Conservation (phyloP, 345 rosid genomes). For the Cardamine resedifolia region DNA sequence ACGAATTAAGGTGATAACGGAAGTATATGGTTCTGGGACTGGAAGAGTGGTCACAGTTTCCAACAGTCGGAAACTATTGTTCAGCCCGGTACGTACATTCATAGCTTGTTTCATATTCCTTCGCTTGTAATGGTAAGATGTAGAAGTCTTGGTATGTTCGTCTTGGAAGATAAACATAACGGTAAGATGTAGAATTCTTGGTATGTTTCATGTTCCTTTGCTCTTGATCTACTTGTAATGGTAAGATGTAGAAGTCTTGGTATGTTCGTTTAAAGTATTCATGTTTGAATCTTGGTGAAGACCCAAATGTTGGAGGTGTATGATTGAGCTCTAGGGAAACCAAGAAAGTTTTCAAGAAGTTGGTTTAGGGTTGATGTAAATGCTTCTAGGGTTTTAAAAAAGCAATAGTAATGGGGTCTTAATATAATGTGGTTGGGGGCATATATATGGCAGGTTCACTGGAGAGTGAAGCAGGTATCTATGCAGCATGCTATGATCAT, state of each 20-base stretch:
- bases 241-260: slow-evolving; percentile 7
- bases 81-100: slow-evolving; percentile 60
- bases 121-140: not conserved
- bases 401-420: not conserved
- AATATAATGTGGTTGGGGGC: not conserved
- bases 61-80: slow-evolving; percentile 95
- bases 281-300: not conserved
- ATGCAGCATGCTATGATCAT: slow-evolving; percentile 69
- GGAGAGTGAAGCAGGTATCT: slow-evolving; percentile 99
- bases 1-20: slow-evolving; percentile 81
- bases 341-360: not conserved
- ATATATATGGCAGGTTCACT: slow-evolving; percentile 63
- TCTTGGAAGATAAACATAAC: too few relatives aligned
- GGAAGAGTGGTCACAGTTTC: slow-evolving; percentile 98
- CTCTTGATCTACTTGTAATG: not conserved
- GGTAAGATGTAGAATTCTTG: too few relatives aligned
- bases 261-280: not conserved
- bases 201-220: slow-evolving; percentile 3
- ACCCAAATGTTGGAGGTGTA: slow-evolving; percentile 14
- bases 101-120: slow-evolving; percentile 3
- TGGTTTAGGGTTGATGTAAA: not conserved
- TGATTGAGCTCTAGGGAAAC: not conserved
- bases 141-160: slow-evolving; percentile 12
- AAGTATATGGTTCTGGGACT: slow-evolving; percentile 99
- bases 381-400: not conserved